These are phyloP conservation scores for Dendrothele bispora DNA, from an alignment of 768 basidiomycete species.

Conservation along the genomic window DNA sequence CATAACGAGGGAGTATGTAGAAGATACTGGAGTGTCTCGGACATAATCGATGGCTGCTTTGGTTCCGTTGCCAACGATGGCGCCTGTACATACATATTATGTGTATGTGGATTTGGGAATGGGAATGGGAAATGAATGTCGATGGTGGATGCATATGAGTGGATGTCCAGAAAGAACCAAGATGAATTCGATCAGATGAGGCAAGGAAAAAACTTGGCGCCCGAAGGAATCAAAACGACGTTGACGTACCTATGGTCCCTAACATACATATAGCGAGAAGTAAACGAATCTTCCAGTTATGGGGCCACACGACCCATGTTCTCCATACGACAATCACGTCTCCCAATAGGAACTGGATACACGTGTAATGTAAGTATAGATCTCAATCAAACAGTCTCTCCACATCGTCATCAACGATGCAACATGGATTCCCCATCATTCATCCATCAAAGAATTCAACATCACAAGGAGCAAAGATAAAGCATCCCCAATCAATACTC, in stretches of 20 bases:
- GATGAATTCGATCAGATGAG: too few species aligned
- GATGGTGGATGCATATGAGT: too few species aligned
- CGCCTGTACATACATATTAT: neutral
- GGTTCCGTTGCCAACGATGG: constrained; percentile 12
- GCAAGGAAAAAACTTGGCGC: too few species aligned
- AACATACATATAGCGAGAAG: constrained; percentile 13
- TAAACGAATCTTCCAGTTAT: constrained; percentile 11
- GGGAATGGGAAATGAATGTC: too few species aligned
- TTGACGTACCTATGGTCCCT: constrained; percentile 14
- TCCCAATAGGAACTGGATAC: constrained; percentile 17
- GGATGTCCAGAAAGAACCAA: too few species aligned
- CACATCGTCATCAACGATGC: too few species aligned
- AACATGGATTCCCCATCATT: too few species aligned
- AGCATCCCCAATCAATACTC: neutral
- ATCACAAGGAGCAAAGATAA: neutral
- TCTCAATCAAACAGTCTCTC: too few species aligned
- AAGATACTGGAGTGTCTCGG: neutral
- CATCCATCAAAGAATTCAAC: too few species aligned
- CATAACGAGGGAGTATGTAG: constrained; percentile 14
- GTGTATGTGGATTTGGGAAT: too few species aligned
- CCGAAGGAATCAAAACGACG: too few species aligned
- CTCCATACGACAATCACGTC: constrained; percentile 20
- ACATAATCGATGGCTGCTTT: constrained; percentile 10
- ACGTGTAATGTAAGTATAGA: too few species aligned
- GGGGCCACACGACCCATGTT: constrained; percentile 16